Percentiles rank a stretch among this genome's conserved stretches.
These are phyloP conservation scores for Aspergillus luchuensis DNA, from an alignment of 2,329 filamentous ascomycete species.

Conservation along the genomic window DNA sequence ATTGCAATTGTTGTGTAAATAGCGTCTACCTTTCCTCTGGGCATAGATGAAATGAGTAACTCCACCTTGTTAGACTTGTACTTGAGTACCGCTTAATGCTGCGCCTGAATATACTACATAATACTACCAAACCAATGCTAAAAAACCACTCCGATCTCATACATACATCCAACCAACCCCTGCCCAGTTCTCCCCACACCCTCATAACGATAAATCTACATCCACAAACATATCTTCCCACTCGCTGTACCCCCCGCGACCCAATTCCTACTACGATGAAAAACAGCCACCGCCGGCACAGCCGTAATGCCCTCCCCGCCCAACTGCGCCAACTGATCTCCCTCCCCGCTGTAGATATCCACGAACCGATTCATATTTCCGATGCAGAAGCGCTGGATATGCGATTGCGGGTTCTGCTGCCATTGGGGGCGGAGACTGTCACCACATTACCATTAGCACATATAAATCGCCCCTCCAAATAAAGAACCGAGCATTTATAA, in stretches of 20 bases:
- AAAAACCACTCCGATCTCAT: neutral
- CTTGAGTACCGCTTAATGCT: neutral
- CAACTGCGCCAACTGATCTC: slow-evolving; percentile 85
- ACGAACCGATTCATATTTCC: slow-evolving; percentile 98
- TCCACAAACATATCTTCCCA: slow-evolving; percentile 91
- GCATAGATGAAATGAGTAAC: slow-evolving; percentile 36
- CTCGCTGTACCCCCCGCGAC: slow-evolving; percentile 88
- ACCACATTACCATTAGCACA: too few species aligned
- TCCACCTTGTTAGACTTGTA: slow-evolving; percentile 7
- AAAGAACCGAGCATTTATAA: too few species aligned
- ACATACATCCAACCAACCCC: neutral
- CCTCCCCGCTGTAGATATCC: slow-evolving; percentile 80
- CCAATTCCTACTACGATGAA: slow-evolving; percentile 88
- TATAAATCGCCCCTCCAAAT: too few species aligned
- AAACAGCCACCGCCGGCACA: slow-evolving; percentile 87
- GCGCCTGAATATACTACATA: neutral
- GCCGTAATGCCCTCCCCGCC: slow-evolving; percentile 90
- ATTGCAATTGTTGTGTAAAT: slow-evolving; percentile 24
- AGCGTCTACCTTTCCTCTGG: slow-evolving; percentile 30
- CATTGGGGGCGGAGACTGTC: slow-evolving; percentile 76
- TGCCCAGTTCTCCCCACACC: too few species aligned
- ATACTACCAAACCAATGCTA: neutral
- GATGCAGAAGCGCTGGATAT: slow-evolving; percentile 84
- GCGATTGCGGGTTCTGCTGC: slow-evolving; percentile 77
- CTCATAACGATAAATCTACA: slow-evolving; percentile 47